These are phyloP conservation scores for Trichoderma polysporum DNA, from an alignment of 2,329 filamentous ascomycete species.

Conservation along the genomic window DNA sequence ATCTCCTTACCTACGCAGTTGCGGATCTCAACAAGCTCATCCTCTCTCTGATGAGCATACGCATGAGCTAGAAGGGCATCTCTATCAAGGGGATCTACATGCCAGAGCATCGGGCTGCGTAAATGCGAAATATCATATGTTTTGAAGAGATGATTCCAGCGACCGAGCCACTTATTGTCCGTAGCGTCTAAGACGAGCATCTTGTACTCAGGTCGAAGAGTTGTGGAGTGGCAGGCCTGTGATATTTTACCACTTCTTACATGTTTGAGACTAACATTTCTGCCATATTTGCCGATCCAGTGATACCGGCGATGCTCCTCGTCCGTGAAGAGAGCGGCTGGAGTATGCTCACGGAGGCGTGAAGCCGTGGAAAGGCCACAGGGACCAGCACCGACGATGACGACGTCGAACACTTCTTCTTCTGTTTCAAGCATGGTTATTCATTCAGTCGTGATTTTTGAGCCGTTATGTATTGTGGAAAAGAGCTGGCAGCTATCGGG, in stretches of 20 bases:
- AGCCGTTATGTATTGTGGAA: neutral
- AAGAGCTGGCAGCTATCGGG: neutral
- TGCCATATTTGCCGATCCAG: conserved; percentile 68
- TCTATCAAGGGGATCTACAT: conserved; percentile 72
- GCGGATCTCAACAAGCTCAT: conserved; percentile 67
- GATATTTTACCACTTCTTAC: conserved; percentile 37
- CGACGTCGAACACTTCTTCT: conserved; percentile 58
- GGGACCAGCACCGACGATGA: conserved; percentile 73
- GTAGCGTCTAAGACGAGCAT: conserved; percentile 68
- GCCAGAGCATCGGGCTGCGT: conserved; percentile 80
- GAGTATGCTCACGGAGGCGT: conserved; percentile 68
- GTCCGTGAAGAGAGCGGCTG: conserved; percentile 78
- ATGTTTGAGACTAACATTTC: conserved; percentile 57
- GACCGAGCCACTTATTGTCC: conserved; percentile 63
- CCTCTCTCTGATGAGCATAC: conserved; percentile 57
- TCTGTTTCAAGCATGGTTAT: conserved; percentile 20
- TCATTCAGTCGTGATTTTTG: neutral
- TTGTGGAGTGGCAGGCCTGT: neutral
- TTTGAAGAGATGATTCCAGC: conserved; percentile 69
- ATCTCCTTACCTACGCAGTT: conserved; percentile 77
- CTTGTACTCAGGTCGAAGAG: conserved; percentile 32
- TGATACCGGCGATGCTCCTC: conserved; percentile 80
- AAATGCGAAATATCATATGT: conserved; percentile 69
- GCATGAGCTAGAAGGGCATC: conserved; percentile 71
- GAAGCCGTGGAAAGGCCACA: conserved; percentile 73